Evolutionary conservation across 768 basidiomycete species (phyloP).

Genomic region (Lactifluus pinguis): DNA sequence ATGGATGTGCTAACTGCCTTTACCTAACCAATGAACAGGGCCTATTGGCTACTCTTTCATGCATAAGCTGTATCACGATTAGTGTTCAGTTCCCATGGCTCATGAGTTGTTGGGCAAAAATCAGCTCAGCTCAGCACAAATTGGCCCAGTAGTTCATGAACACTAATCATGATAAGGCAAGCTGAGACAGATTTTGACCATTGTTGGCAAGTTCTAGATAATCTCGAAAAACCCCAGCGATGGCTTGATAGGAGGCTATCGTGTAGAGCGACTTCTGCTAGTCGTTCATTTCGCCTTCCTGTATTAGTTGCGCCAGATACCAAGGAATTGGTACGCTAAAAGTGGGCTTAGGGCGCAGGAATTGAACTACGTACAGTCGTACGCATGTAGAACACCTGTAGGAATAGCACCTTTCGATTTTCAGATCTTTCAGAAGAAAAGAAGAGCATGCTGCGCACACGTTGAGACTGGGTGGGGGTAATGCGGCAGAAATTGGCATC

Average conservation of each 20-base stretch:
- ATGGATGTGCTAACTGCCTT: not conserved
- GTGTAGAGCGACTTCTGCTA: not conserved
- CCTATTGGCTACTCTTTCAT: not conserved
- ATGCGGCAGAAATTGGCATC: not conserved
- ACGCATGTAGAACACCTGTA: not conserved
- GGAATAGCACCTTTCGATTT: too few species aligned
- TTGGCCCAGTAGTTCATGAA: too few species aligned
- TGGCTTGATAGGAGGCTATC: not conserved
- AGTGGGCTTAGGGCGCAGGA: not conserved
- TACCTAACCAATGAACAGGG: not conserved
- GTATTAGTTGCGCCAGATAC: not conserved
- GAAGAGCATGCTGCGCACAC: not conserved
- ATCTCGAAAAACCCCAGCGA: not conserved
- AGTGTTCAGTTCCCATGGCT: too few species aligned
- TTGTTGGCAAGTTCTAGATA: not conserved
- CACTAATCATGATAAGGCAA: too few species aligned
- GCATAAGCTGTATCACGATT: not conserved
- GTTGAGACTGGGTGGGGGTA: not conserved
- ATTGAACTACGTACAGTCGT: not conserved
- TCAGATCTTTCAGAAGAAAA: not conserved
- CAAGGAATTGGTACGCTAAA: not conserved
- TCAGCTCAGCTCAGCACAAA: too few species aligned
- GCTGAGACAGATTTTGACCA: not conserved
- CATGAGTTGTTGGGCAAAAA: too few species aligned
- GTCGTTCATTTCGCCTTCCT: not conserved